phyloP scores from a whole-genome alignment of 129 eudicot species.

The Escallonia rubra region DNA sequence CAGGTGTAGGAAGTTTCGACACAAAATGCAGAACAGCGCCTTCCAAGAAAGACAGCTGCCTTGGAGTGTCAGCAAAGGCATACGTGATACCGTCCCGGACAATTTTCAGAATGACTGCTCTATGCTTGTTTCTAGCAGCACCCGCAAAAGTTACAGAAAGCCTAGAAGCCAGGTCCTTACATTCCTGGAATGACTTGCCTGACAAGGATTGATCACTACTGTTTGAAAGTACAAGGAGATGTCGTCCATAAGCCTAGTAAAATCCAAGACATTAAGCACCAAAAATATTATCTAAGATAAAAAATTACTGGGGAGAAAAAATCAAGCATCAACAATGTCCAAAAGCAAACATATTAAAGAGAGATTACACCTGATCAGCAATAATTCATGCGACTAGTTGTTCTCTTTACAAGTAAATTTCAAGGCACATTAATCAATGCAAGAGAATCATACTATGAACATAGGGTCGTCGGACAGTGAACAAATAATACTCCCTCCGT shows the following conservation, averaged over 20 bases:
- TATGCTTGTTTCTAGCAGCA: constrained; percentile 60
- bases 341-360: no score
- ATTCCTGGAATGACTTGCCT: constrained; percentile 60
- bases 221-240: constrained; percentile 31
- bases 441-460: not conserved
- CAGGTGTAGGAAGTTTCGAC: constrained; percentile 61
- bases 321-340: no score
- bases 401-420: not conserved
- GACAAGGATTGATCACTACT: constrained; percentile 35
- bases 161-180: constrained; percentile 70
- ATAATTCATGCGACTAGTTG: no score
- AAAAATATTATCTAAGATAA: no score
- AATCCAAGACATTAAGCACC: constrained; percentile 7
- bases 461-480: not conserved
- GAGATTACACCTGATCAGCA: not conserved
- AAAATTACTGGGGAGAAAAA: not conserved
- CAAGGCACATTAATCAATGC: not conserved
- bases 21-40: constrained; percentile 65
- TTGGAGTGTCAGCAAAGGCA: constrained; percentile 69
- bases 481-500: not conserved
- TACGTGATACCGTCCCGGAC: constrained; percentile 62
- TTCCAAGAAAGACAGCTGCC: constrained; percentile 61
- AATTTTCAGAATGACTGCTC: constrained; percentile 56
- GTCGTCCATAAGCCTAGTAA: constrained; percentile 67
- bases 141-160: constrained; percentile 71